Percentiles rank a stretch among this genome's conserved stretches.
These are phyloP conservation scores for Xylaria hypoxylon DNA, from an alignment of 2,329 filamentous ascomycete species.

Conservation along the genomic window DNA sequence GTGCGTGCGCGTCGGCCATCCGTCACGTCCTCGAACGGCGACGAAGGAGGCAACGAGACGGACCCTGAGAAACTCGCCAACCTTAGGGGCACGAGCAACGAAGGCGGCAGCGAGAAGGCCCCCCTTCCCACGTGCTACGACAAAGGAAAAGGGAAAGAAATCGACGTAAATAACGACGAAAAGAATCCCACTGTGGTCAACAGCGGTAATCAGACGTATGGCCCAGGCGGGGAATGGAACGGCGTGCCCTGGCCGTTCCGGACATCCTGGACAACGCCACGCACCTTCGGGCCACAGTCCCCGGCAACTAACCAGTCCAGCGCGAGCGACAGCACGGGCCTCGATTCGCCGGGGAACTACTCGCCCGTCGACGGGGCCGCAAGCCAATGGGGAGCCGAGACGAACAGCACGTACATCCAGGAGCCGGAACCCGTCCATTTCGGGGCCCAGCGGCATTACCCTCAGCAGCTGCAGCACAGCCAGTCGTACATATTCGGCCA, in stretches of 20 bases:
- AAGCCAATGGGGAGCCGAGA: constrained; percentile 25
- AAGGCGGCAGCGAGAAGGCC: constrained; percentile 20
- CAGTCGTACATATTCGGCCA: constrained; percentile 19
- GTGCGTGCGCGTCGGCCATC: constrained; percentile 19
- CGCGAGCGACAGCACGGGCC: constrained; percentile 23
- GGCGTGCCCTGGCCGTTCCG: constrained; percentile 35
- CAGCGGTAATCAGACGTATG: constrained; percentile 20
- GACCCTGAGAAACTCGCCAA: constrained; percentile 31
- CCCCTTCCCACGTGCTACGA: background rate
- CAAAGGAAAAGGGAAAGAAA: constrained; percentile 32
- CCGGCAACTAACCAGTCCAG: background rate
- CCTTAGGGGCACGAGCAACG: background rate
- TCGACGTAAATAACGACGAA: constrained; percentile 19
- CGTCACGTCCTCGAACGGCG: constrained; percentile 8
- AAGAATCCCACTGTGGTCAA: constrained; percentile 12
- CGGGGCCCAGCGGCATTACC: background rate
- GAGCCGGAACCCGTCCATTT: constrained; percentile 24
- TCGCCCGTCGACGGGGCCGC: constrained; percentile 4
- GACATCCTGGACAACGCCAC: constrained; percentile 26
- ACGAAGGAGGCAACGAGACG: constrained; percentile 15
- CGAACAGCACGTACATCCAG: constrained; percentile 27
- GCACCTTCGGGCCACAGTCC: constrained; percentile 3
- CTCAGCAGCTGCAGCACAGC: constrained; percentile 9
- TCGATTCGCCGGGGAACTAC: constrained; percentile 17
- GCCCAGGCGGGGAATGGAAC: constrained; percentile 22